Evolutionary conservation across 345 rosid species (phyloP), one percentile per base, ranked within the genome.

Genomic region (Dipteronia dyeriana): DNA sequence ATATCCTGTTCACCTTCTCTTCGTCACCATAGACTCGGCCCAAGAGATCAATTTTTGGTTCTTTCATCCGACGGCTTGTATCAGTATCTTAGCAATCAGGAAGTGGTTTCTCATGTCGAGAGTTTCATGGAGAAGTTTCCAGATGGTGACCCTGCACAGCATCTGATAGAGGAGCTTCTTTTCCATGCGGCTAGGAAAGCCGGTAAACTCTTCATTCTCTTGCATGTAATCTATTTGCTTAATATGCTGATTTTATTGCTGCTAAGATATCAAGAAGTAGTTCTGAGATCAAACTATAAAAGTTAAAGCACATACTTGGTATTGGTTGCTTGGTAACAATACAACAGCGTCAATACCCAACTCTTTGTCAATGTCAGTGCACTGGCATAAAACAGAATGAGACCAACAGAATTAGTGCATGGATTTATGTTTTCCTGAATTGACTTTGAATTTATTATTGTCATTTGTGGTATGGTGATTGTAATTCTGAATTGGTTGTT

Each of bases 61-160:
- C 96, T 95, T 9, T 95, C 98, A 66, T 95, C 99, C 14, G 99
- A 95, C 84, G 99, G 99, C 38, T 83, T 95, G 80, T 95, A 95
- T 85, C 99, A 95, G 84, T 93, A 95, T 84, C 83, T 95, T 76
- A 92, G 86, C 86, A 95, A 95, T 78, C 91, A 89, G 79, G 96
- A 95, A 86, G 99, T 92, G 75, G 99, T 95, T 79, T 87, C 94
- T 74, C 80, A 82, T 79, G 90, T 94, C 68, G 92, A 89, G 87
- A 86, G 75, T 80, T 92, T 92, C 86, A 88, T 92, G 94, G 97
- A 90, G 90, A 92, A 90, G 82, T 93, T 91, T 85, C 99, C 98
- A 26, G 97, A 93, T 54, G 99, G 99, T 66, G 98, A 95, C 80
- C 99, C 99, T 65, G 98, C 98, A 70, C 99, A 95, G 82, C 94